Conservation (phyloP, 495 filamentous ascomycete genomes). For the Poronia punctata region DNA sequence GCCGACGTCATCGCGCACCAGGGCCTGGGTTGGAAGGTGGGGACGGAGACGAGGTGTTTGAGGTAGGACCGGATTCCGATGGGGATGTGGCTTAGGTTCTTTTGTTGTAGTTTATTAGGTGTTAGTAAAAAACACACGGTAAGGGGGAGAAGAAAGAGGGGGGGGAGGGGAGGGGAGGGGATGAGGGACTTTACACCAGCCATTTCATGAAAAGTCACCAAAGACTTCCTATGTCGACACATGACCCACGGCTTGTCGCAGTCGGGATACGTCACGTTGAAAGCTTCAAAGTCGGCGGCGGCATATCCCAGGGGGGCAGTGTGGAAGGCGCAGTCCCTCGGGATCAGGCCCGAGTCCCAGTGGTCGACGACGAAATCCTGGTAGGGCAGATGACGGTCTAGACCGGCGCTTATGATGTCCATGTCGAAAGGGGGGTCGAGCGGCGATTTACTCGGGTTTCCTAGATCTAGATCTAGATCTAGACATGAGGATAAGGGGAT, state of each 20-base stretch:
- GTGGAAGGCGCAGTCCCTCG: conserved; percentile 16
- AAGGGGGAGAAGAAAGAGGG: too few relatives aligned
- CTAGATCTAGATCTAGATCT: too few relatives aligned
- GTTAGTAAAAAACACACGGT: too few relatives aligned
- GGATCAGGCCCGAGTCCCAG: conserved; percentile 20
- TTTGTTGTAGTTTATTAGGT: too few relatives aligned
- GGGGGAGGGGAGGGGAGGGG: too few relatives aligned
- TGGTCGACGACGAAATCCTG: neutral
- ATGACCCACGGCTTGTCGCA: conserved; percentile 26
- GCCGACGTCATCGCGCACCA: conserved; percentile 1
- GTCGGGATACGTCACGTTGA: conserved; percentile 26
- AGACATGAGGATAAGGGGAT: too few relatives aligned
- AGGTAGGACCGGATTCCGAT: conserved; percentile 23
- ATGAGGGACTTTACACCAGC: conserved; percentile 5
- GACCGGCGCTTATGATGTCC: neutral
- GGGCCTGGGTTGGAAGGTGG: neutral
- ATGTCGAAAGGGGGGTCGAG: neutral
- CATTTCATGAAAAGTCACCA: conserved; percentile 16
- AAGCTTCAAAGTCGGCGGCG: conserved; percentile 21
- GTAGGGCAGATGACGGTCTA: neutral
- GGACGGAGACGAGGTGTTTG: conserved; percentile 15
- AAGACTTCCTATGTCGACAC: conserved; percentile 22
- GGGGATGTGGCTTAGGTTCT: conserved; percentile 26
- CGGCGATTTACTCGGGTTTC: neutral
- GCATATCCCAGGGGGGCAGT: conserved; percentile 7